Evolutionary conservation across 495 filamentous ascomycete species (phyloP), one percentile per base, ranked within the genome.

Genomic region (Parathielavia hyrcaniae): DNA sequence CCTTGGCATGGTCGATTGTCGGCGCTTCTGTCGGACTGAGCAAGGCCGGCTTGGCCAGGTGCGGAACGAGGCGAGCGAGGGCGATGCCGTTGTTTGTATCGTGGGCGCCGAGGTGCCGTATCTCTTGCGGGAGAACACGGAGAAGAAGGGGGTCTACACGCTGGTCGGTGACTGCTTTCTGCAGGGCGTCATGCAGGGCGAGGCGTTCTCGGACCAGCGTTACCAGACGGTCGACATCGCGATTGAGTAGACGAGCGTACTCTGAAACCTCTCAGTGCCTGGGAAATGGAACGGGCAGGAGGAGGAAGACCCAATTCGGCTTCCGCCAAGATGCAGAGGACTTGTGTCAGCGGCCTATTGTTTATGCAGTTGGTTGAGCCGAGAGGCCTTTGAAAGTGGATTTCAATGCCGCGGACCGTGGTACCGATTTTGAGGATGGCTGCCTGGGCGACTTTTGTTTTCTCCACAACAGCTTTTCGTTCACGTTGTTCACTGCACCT

Each of bases 51-150:
- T 65, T 20, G 60, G 53, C 17, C 50, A 63, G 12, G 36, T 55
- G 17, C 48, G 57, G n/a, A 11, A 12, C 12, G 36, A 47, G 12
- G 47, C 61, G 0, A 35, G 23, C 41, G 47, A 41, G 13, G 65
- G 67, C 5, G 65, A 69, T 53, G n/a, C 61, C 9, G 48, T 69
- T 34, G 67, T 63, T 43, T 53, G 67, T 12, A 52, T 69, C 30
- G 54, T 58, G 51, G 67, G 67, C 20, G 65, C 64, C 11, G 63
- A 67, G 38, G 61, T 69, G 5, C 67, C 65, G 19, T 69, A 64
- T 34, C 19, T 69, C 10, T 12, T 67, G 20, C 49, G 67, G 34
- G 57, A 60, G 20, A 41, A 34, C 16, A 13, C 19, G 11, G 45
- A 43, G 4, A 47, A 16, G 17, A 22, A 40, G 44, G 57, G 50